Conservation (phyloP, 1,284 basidiomycete species). For the Mycosarcoma mackinlayi region DNA sequence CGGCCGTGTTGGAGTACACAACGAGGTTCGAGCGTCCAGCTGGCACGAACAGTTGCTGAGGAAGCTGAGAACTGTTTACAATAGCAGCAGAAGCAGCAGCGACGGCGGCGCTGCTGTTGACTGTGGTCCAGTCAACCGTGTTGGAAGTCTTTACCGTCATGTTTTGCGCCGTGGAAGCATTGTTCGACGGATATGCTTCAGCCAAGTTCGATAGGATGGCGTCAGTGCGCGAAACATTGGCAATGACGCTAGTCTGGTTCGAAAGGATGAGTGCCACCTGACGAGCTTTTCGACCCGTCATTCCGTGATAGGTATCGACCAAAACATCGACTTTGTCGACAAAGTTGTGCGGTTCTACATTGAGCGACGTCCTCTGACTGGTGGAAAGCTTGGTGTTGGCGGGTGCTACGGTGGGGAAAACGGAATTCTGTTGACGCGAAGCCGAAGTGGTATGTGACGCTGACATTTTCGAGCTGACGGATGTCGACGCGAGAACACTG, state of each 20-base stretch:
- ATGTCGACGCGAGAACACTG: conserved; percentile 15
- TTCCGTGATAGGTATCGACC: conserved; percentile 24
- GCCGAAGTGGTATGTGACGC: conserved; percentile 1
- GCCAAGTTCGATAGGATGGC: conserved; percentile 22
- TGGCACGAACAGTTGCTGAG: conserved; percentile 11
- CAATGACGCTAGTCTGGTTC: conserved; percentile 26
- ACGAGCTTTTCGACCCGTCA: conserved; percentile 37
- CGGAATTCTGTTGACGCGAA: conserved; percentile 10
- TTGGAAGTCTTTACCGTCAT: neutral
- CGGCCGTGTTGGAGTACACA: conserved; percentile 48
- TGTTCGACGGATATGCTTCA: conserved; percentile 19
- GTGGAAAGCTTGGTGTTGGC: neutral
- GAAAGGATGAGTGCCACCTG: conserved; percentile 31
- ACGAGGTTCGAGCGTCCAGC: conserved; percentile 21
- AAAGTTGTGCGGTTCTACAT: conserved; percentile 14
- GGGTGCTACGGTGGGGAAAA: conserved; percentile 23
- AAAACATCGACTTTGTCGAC: conserved; percentile 25
- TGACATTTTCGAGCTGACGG: conserved; percentile 1
- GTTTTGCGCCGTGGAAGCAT: conserved; percentile 1
- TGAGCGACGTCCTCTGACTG: neutral
- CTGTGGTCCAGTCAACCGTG: conserved; percentile 9
- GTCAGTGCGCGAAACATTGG: conserved; percentile 19
- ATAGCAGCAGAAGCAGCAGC: neutral
- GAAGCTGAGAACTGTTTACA: neutral
- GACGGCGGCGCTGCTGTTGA: neutral